Evolutionary conservation across 345 rosid species (phyloP).

Genomic region (Reutealis trisperma): DNA sequence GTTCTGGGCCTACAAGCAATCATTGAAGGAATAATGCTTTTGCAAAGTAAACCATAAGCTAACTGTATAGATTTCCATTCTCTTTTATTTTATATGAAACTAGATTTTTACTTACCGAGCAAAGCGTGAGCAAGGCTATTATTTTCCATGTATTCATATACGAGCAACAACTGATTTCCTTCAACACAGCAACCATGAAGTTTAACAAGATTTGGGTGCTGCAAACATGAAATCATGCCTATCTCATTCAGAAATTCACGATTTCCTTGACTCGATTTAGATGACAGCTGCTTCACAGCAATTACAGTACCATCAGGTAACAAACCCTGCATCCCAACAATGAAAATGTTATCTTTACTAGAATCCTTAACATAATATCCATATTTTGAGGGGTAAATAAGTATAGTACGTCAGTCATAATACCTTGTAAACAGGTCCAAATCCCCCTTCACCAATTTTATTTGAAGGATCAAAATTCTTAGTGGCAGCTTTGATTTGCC

Average conservation of each 20-base stretch:
- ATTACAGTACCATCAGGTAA: slow-evolving; percentile 15
- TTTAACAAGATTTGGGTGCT: slow-evolving; percentile 20
- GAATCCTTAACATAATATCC: not conserved
- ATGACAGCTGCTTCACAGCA: slow-evolving; percentile 15
- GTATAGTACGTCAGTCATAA: not conserved
- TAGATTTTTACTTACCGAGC: slow-evolving; percentile 10
- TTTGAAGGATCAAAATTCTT: slow-evolving; percentile 46
- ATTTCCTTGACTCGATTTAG: slow-evolving; percentile 18
- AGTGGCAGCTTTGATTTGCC: slow-evolving; percentile 54
- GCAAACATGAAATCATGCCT: slow-evolving; percentile 13
- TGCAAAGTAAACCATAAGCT: not conserved
- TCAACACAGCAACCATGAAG: slow-evolving; percentile 16
- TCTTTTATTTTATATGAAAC: not conserved
- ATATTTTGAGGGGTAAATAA: not conserved
- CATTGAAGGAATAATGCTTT: not conserved
- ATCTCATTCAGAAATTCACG: slow-evolving; percentile 20
- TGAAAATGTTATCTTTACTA: not conserved
- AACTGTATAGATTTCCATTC: not conserved
- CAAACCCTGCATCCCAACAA: slow-evolving; percentile 7
- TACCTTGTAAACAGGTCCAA: slow-evolving; percentile 67
- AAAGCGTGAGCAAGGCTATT: slow-evolving; percentile 11
- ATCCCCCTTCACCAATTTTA: slow-evolving; percentile 72
- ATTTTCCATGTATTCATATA: slow-evolving; percentile 17
- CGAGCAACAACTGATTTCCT: slow-evolving; percentile 12
- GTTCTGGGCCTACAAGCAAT: not conserved